Conservation (phyloP, 805 yeast genomes). For the Metschnikowia arizonensis region DNA sequence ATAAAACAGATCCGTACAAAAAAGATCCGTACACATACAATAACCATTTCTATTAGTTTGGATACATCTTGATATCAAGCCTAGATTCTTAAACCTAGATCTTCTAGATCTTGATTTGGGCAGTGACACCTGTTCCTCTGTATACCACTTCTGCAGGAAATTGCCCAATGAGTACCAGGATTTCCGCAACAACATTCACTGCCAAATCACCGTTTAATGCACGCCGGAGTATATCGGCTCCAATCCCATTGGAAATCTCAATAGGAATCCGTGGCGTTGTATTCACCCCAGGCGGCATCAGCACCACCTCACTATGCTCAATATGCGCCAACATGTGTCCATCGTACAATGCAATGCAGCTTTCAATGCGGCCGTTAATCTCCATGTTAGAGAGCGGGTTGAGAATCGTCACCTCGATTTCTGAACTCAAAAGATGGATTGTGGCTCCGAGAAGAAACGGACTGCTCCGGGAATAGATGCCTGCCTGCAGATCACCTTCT, state of each 20-base stretch:
- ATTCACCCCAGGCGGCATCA: conserved; percentile 50
- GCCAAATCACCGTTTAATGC: conserved; percentile 50
- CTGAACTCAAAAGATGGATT: conserved; percentile 52
- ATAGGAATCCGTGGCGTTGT: conserved; percentile 50
- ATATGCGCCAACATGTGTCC: conserved; percentile 46
- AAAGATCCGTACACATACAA: not conserved
- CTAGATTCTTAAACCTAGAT: too few species aligned
- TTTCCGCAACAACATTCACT: conserved; percentile 44
- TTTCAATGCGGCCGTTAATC: conserved; percentile 37
- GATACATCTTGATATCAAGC: too few species aligned
- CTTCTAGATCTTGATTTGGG: conserved; percentile 32
- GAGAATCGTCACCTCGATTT: conserved; percentile 49
- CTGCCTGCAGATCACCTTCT: not conserved
- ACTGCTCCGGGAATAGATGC: not conserved
- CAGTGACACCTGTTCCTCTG: conserved; percentile 40
- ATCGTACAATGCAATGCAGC: conserved; percentile 47
- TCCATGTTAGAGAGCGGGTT: conserved; percentile 53
- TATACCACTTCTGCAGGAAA: conserved; percentile 43
- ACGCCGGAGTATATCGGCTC: conserved; percentile 45
- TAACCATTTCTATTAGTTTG: too few species aligned
- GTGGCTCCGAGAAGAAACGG: conserved; percentile 49
- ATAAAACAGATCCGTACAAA: too few species aligned
- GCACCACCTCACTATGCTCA: conserved; percentile 35
- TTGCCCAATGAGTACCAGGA: conserved; percentile 37
- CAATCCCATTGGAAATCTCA: conserved; percentile 42